Evolutionary conservation across 176 grass and related monocot genomes (phyloP).

Genomic region (Oryza glumipatula): DNA sequence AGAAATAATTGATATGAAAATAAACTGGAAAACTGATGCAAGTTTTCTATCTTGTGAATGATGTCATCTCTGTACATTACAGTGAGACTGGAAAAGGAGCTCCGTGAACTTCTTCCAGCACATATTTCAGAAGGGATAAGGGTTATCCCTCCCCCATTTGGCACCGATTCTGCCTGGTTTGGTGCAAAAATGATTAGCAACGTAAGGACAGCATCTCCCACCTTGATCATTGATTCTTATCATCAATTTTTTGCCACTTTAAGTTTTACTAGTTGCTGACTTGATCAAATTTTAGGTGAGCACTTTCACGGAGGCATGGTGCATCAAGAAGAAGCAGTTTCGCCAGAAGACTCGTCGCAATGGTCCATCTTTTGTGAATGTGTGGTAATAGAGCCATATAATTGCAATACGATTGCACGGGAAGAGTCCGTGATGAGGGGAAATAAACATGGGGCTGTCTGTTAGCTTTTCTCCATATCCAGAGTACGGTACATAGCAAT

Average conservation of each 20-base stretch:
- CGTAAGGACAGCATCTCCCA: constrained; percentile 45
- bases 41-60: constrained; percentile 7
- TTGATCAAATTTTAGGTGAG: constrained; percentile 60
- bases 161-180: constrained; percentile 80
- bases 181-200: constrained; percentile 91
- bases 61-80: constrained; percentile 22
- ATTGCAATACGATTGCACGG: not conserved
- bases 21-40: constrained; percentile 1
- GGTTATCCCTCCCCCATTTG: constrained; percentile 72
- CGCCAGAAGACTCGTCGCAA: constrained; percentile 57
- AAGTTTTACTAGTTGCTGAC: not conserved
- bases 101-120: constrained; percentile 60
- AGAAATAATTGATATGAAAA: not conserved
- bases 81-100: constrained; percentile 91
- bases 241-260: not conserved
- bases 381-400: constrained; percentile 41
- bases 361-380: constrained; percentile 41
- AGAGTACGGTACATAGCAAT: not conserved
- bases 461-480: not conserved
- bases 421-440: too few relatives aligned
- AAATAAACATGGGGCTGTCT: not conserved
- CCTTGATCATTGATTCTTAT: not conserved
- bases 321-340: constrained; percentile 72
- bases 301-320: constrained; percentile 85
- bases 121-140: constrained; percentile 84